Evolutionary conservation across 2,329 filamentous ascomycete genomes (phyloP), one percentile per base, ranked within the genome.

Genomic region (Aspergillus japonicus): DNA sequence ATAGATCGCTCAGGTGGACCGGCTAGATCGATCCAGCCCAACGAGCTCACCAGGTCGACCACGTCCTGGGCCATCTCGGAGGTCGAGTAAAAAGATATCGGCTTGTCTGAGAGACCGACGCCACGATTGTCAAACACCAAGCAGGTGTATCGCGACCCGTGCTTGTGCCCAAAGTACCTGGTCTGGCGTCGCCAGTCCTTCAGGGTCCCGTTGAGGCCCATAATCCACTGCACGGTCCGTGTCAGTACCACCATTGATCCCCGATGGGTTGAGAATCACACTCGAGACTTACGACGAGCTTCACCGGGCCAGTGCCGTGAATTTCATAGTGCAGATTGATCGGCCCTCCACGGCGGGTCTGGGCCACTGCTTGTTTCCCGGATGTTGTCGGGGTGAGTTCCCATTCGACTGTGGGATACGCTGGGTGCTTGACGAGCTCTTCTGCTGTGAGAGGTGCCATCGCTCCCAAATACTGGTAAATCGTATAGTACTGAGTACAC

Each of bases 81-180:
- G 2, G 92, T 95, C 31, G 89, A 89, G 80, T 96, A 96, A 47
- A 91, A 85, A 68, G 84, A 81, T 23, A 90, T 71, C 0, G 92
- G 92, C 74, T 90, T 92, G 77, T 90, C 89, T 52, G 89, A 92
- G 62, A 84, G 83, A 58, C 92, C 92, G 71, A 96, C 89, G 63
- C 92, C 92, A 66, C 92, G 86, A 77, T 96, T 96, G 79, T 96
- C 92, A 65, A 92, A 81, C 58, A 95, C 77, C 6, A 96, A 83
- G 57, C 87, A 88, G 0, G 89, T 88, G 78, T 92, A 96, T 64
- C 83, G 79, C 61, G 86, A 79, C 50, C 80, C 83, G 61, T 86
- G 81, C 54, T 86, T 81, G 77, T 96, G 92, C 54, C 90, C 91
- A 71, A 96, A 94, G 77, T 91, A 83, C 66, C 89, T 85, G 10